A percentile compares a stretch with the other conserved stretches of the same genome.
These are phyloP conservation scores for Sclerotiophoma versabilis DNA, from an alignment of 2,329 filamentous ascomycete species.

Conservation along the genomic window DNA sequence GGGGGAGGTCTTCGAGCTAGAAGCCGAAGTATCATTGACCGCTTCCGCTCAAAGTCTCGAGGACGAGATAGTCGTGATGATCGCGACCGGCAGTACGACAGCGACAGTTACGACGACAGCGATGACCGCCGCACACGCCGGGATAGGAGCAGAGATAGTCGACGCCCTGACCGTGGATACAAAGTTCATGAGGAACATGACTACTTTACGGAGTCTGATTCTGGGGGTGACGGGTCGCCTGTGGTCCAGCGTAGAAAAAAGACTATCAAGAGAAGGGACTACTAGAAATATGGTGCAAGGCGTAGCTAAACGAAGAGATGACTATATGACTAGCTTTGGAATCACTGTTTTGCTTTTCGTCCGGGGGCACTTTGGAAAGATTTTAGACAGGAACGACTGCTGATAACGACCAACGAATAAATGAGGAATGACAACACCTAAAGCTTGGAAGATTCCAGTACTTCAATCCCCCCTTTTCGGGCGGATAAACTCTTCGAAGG, in stretches of 20 bases:
- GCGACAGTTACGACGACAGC: constrained; percentile 1
- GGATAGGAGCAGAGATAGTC: constrained; percentile 12
- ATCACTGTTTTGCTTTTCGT: background rate
- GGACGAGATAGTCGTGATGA: constrained; percentile 20
- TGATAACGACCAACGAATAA: constrained; percentile 1
- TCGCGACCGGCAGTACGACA: too few species aligned
- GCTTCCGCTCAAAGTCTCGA: constrained; percentile 35
- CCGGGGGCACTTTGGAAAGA: too few species aligned
- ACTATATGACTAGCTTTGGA: background rate
- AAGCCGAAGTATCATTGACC: constrained; percentile 35
- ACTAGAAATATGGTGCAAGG: background rate
- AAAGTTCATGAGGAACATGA: constrained; percentile 18
- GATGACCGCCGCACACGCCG: constrained; percentile 16
- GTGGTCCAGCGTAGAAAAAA: constrained; percentile 15
- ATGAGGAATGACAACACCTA: background rate
- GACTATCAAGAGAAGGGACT: constrained; percentile 12
- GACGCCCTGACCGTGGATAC: constrained; percentile 14
- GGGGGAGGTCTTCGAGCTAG: constrained; percentile 32
- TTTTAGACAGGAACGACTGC: background rate
- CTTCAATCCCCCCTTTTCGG: background rate
- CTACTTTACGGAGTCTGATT: constrained; percentile 12
- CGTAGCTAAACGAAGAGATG: background rate
- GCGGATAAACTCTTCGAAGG: too few species aligned
- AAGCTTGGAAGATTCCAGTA: background rate
- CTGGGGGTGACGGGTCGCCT: constrained; percentile 11